Evolutionary conservation across 257 asterid species (phyloP).

Genomic region (Solanum raphanifolium): DNA sequence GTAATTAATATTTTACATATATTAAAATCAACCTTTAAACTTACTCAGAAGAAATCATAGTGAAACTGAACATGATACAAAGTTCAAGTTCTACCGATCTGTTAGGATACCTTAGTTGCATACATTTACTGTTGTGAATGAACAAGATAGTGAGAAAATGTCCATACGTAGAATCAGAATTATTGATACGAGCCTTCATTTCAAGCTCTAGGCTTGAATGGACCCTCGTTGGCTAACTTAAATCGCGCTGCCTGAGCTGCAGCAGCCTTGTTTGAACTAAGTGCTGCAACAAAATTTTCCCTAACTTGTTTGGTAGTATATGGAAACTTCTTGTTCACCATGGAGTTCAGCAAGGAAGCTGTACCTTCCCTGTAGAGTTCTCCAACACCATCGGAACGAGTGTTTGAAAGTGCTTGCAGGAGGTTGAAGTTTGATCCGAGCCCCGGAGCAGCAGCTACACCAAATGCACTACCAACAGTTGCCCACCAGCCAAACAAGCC

Average conservation of each 20-base stretch:
- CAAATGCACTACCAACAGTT: conserved; percentile 35
- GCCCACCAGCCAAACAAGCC: conserved; percentile 45
- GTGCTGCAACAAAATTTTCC: conserved; percentile 47
- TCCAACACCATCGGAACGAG: conserved; percentile 56
- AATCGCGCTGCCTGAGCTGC: conserved; percentile 67
- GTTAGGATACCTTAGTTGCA: neutral
- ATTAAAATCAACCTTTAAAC: neutral
- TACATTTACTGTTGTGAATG: neutral
- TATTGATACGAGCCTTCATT: neutral
- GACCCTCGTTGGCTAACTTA: conserved; percentile 77
- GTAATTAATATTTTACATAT: neutral
- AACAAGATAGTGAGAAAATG: neutral
- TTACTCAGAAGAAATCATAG: neutral
- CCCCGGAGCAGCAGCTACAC: conserved; percentile 22
- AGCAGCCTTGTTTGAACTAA: conserved; percentile 65
- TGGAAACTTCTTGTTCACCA: conserved; percentile 53
- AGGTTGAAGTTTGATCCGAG: conserved; percentile 44
- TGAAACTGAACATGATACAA: neutral
- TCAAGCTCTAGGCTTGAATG: conserved; percentile 31
- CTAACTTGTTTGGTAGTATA: conserved; percentile 68
- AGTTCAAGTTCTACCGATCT: neutral
- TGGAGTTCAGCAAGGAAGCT: conserved; percentile 81
- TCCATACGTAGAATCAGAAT: neutral
- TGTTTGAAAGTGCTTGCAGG: conserved; percentile 61
- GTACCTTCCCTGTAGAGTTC: conserved; percentile 93